Percentiles rank a stretch among this genome's conserved stretches.
Conservation (phyloP, 1,284 basidiomycete species). For the Moesziomyces antarcticus region DNA sequence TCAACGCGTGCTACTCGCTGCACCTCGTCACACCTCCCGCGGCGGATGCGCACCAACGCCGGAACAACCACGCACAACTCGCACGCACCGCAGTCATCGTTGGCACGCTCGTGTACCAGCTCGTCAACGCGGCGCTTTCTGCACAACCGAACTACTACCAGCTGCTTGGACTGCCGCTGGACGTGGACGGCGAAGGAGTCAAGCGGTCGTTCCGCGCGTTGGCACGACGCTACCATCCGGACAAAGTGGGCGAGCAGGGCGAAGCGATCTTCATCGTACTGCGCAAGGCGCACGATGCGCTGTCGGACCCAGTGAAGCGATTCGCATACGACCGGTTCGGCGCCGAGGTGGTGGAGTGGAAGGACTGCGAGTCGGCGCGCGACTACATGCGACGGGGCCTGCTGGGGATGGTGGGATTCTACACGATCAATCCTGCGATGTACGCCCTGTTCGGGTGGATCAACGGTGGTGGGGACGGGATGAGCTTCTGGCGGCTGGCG, state of each 20-base stretch:
- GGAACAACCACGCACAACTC: constrained; percentile 26
- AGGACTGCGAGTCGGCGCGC: constrained; percentile 74
- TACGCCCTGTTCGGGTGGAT: constrained; percentile 77
- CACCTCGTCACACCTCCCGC: constrained; percentile 12
- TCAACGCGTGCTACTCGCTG: constrained; percentile 25
- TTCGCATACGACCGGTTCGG: constrained; percentile 91
- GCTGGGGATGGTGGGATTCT: constrained; percentile 76
- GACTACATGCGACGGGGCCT: constrained; percentile 81
- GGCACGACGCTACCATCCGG: constrained; percentile 81
- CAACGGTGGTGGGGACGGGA: constrained; percentile 71
- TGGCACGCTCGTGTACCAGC: constrained; percentile 77
- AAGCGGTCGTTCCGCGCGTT: constrained; percentile 80
- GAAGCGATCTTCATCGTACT: constrained; percentile 78
- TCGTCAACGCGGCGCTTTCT: constrained; percentile 73
- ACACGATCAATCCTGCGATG: constrained; percentile 75
- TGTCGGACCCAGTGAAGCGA: constrained; percentile 80
- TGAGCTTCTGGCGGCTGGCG: constrained; percentile 68
- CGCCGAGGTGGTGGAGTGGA: constrained; percentile 77
- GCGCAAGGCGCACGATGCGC: constrained; percentile 80
- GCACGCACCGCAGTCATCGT: constrained; percentile 74
- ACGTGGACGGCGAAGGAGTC: constrained; percentile 76
- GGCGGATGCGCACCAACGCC: background rate
- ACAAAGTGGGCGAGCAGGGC: constrained; percentile 77
- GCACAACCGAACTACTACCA: constrained; percentile 80
- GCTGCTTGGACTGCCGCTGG: constrained; percentile 75